These are phyloP conservation scores for Castanospermum australe DNA, from an alignment of 306 rosid genomes.

Conservation along the genomic window DNA sequence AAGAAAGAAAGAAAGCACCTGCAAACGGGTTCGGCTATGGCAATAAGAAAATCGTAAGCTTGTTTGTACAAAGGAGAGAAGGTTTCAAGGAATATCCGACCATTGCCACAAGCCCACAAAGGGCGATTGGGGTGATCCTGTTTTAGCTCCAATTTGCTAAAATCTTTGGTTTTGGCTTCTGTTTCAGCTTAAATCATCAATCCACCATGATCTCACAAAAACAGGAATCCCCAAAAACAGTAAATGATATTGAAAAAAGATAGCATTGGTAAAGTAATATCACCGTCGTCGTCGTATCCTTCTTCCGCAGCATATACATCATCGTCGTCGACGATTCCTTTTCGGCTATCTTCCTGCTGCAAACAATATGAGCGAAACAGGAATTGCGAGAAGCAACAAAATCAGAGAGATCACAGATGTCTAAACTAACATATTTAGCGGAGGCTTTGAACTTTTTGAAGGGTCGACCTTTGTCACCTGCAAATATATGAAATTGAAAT, in stretches of 20 bases:
- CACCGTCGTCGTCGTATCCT: slow-evolving; percentile 72
- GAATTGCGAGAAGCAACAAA: neutral
- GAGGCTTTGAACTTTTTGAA: slow-evolving; percentile 54
- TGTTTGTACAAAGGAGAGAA: slow-evolving; percentile 91
- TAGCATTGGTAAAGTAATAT: neutral
- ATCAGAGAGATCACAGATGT: neutral
- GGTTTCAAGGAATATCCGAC: slow-evolving; percentile 92
- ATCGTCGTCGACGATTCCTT: slow-evolving; percentile 48
- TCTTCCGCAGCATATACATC: slow-evolving; percentile 57
- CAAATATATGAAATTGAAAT: neutral
- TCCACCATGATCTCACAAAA: neutral
- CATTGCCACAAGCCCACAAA: slow-evolving; percentile 95
- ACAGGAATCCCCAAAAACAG: neutral
- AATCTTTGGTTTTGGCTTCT: slow-evolving; percentile 68
- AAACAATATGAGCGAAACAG: neutral
- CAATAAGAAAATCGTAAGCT: slow-evolving; percentile 94
- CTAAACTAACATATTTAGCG: slow-evolving; percentile 43
- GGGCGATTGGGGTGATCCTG: slow-evolving; percentile 83
- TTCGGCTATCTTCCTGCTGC: slow-evolving; percentile 60
- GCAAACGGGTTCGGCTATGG: slow-evolving; percentile 96
- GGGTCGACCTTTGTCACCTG: slow-evolving; percentile 72
- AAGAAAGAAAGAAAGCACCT: slow-evolving; percentile 61
- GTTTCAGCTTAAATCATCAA: slow-evolving; percentile 34
- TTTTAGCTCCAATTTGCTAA: slow-evolving; percentile 83
- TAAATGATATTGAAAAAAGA: neutral